These are phyloP conservation scores for Microbotryum lychnidis-dioicae DNA, from an alignment of 1,284 basidiomycete genomes.

Conservation along the genomic window DNA sequence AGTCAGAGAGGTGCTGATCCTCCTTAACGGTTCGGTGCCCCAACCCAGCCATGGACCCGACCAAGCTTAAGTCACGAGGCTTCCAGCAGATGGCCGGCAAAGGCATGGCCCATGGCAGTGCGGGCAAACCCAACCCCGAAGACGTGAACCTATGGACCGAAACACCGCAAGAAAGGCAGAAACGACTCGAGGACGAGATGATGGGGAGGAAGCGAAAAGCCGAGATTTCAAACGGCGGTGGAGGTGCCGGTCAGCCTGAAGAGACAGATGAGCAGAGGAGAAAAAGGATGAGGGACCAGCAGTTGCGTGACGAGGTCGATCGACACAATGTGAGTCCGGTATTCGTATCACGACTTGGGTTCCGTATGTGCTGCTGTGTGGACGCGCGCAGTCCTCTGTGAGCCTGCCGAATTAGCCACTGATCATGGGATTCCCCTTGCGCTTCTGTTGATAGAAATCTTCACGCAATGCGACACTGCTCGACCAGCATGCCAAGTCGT, in stretches of 20 bases:
- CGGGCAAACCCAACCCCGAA: conserved; percentile 33
- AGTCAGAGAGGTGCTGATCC: background rate
- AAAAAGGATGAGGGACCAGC: conserved; percentile 55
- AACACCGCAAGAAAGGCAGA: conserved; percentile 76
- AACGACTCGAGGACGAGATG: conserved; percentile 75
- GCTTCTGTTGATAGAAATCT: conserved; percentile 47
- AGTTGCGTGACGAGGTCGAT: conserved; percentile 58
- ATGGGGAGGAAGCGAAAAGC: conserved; percentile 69
- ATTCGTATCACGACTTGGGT: background rate
- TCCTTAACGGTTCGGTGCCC: background rate
- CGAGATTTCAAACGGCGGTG: conserved; percentile 48
- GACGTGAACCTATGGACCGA: conserved; percentile 80
- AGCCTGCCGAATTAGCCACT: background rate
- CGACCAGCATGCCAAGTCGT: conserved; percentile 51
- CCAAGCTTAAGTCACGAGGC: conserved; percentile 61
- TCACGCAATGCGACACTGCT: conserved; percentile 61
- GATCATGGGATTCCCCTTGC: background rate
- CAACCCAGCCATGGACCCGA: conserved; percentile 56
- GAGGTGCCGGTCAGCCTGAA: conserved; percentile 42
- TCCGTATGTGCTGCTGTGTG: background rate
- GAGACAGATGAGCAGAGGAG: conserved; percentile 46
- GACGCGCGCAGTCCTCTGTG: background rate
- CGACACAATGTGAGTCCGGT: conserved; percentile 61
- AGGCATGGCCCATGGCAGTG: conserved; percentile 37
- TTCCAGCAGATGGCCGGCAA: conserved; percentile 52